Percentiles rank a stretch among this genome's conserved stretches.
These are phyloP conservation scores for Lagenidium giganteum DNA, from an alignment of 352 stramenopile genomes.

Conservation along the genomic window DNA sequence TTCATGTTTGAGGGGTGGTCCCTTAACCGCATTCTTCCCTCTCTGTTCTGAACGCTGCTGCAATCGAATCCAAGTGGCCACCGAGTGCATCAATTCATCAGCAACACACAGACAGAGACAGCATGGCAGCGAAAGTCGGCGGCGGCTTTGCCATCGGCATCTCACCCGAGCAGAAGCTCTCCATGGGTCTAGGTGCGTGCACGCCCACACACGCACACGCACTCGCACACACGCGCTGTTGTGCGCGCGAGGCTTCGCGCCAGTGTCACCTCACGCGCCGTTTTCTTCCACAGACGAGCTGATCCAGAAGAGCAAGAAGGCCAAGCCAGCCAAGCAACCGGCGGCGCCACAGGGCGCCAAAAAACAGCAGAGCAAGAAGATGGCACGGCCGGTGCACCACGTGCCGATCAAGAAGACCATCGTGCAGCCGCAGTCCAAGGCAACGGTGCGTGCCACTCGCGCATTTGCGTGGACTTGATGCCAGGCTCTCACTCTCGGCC, in stretches of 20 bases:
- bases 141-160: slow-evolving; percentile 39
- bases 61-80: too few relatives aligned
- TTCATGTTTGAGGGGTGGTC: too few relatives aligned
- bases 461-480: too few relatives aligned
- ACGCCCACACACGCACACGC: not conserved
- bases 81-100: too few relatives aligned
- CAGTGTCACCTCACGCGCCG: not conserved
- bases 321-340: slow-evolving; percentile 16
- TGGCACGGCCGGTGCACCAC: slow-evolving; percentile 38
- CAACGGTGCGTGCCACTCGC: slow-evolving; percentile 38
- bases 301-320: slow-evolving; percentile 35
- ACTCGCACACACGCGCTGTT: not conserved
- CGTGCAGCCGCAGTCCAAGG: slow-evolving; percentile 55
- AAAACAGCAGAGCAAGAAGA: slow-evolving; percentile 13
- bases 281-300: slow-evolving; percentile 22
- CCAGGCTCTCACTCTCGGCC: too few relatives aligned
- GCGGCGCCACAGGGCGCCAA: slow-evolving; percentile 11
- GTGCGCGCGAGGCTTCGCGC: not conserved
- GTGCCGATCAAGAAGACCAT: slow-evolving; percentile 76
- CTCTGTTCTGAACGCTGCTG: too few relatives aligned
- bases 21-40: too few relatives aligned
- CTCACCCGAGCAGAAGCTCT: slow-evolving; percentile 49
- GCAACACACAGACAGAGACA: too few relatives aligned
- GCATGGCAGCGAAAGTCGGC: too few relatives aligned
- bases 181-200: slow-evolving; percentile 37